These are phyloP conservation scores for Theobroma grandiflorum DNA, from an alignment of 441 rosid genomes.

Conservation along the genomic window DNA sequence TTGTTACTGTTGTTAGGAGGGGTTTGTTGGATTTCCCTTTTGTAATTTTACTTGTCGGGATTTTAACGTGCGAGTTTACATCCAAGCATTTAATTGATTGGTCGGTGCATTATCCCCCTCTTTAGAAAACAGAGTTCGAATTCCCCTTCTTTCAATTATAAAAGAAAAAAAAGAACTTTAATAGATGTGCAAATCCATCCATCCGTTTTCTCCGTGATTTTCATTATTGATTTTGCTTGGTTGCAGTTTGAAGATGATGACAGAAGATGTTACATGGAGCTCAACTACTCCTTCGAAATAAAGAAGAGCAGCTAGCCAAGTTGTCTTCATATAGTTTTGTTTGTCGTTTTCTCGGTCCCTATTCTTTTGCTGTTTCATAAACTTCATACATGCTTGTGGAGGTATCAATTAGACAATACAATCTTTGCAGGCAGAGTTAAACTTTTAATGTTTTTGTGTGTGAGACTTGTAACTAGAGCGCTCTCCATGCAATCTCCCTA, in stretches of 20 bases:
- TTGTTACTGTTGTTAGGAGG: background rate
- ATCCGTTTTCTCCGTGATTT: background rate
- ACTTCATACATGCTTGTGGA: slow-evolving; percentile 29
- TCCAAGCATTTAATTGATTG: no score
- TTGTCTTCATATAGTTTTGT: background rate
- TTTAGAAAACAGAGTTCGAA: no score
- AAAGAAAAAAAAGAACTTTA: no score
- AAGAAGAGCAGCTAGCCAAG: slow-evolving; percentile 47
- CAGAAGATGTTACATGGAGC: slow-evolving; percentile 61
- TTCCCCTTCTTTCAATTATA: no score
- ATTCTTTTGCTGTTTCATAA: slow-evolving; percentile 5
- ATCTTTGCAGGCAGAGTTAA: background rate
- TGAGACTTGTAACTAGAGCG: no score
- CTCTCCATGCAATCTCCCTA: background rate
- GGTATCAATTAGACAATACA: background rate
- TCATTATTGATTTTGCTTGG: background rate
- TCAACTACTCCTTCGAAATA: slow-evolving; percentile 58
- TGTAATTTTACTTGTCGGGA: background rate
- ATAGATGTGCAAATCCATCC: no score
- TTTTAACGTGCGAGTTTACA: background rate
- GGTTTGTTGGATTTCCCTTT: background rate
- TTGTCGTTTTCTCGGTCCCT: background rate
- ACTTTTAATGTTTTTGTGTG: background rate
- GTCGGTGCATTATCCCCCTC: no score
- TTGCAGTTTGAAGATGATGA: slow-evolving; percentile 68